Evolutionary conservation across 106 monocot species (phyloP).

Genomic region (Dendrobium officinale): DNA sequence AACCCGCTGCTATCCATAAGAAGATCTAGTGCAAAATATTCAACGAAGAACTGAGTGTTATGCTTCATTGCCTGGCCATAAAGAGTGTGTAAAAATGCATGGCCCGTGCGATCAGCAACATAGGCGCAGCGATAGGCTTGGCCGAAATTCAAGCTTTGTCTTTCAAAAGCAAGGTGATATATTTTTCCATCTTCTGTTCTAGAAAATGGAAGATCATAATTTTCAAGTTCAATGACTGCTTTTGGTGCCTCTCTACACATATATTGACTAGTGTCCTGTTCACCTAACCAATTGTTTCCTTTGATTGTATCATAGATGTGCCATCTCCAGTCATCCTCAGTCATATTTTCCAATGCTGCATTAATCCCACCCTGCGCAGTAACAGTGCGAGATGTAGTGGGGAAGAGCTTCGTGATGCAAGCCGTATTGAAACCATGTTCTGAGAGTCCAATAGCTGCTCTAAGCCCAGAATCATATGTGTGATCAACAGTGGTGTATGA

Average conservation of each 20-base stretch:
- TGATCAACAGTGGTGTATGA: slow-evolving; percentile 71
- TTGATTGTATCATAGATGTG: slow-evolving; percentile 99
- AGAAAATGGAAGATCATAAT: slow-evolving; percentile 96
- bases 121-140: slow-evolving; percentile 98
- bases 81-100: slow-evolving; percentile 90
- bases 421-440: slow-evolving; percentile 78
- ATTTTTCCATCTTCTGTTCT: slow-evolving; percentile 93
- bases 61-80: slow-evolving; percentile 95
- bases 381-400: slow-evolving; percentile 67
- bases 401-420: slow-evolving; percentile 78
- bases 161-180: slow-evolving; percentile 85
- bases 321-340: slow-evolving; percentile 99
- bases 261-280: slow-evolving; percentile 82
- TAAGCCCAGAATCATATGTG: slow-evolving; percentile 67
- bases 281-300: slow-evolving; percentile 98
- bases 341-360: slow-evolving; percentile 96
- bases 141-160: slow-evolving; percentile 95
- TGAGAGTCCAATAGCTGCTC: slow-evolving; percentile 63
- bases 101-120: slow-evolving; percentile 96
- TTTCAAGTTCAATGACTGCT: slow-evolving; percentile 96
- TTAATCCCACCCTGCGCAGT: slow-evolving; percentile 95
- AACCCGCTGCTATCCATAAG: slow-evolving; percentile 63
- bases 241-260: slow-evolving; percentile 93
- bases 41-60: slow-evolving; percentile 82
- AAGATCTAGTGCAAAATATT: slow-evolving; percentile 81